Percentiles rank a stretch among this genome's conserved stretches.
Conservation (phyloP, 2,329 filamentous ascomycete species). For the Helminthosporium solani region DNA sequence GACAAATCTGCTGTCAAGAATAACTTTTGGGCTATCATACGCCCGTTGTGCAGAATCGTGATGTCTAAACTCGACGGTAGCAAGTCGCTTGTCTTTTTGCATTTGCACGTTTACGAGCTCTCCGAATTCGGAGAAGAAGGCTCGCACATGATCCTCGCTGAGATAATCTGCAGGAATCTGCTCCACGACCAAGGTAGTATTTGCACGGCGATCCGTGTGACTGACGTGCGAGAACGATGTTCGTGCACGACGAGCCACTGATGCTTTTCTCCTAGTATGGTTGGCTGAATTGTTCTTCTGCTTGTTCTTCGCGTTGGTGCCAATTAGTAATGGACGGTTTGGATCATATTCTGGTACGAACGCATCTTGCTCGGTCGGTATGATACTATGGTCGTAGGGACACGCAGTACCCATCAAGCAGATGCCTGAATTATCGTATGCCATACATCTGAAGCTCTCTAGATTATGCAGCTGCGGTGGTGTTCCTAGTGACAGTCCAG, state of each 20-base stretch:
- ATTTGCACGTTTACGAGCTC: conserved; percentile 63
- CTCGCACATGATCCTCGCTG: conserved; percentile 62
- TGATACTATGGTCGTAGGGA: conserved; percentile 54
- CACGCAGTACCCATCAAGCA: conserved; percentile 68
- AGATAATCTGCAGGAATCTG: conserved; percentile 74
- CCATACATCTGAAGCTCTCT: conserved; percentile 59
- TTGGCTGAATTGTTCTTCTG: background rate
- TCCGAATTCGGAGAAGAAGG: conserved; percentile 74
- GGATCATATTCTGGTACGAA: conserved; percentile 58
- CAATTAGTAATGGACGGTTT: conserved; percentile 50
- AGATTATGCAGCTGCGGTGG: background rate
- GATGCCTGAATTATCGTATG: conserved; percentile 72
- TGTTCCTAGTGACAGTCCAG: background rate
- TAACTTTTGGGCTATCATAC: conserved; percentile 73
- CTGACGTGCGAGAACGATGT: conserved; percentile 64
- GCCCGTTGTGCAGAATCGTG: conserved; percentile 69
- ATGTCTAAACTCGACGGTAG: conserved; percentile 67
- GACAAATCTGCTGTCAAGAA: conserved; percentile 84
- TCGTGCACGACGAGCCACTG: conserved; percentile 26
- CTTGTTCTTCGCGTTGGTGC: background rate
- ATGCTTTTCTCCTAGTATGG: conserved; percentile 19
- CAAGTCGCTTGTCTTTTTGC: conserved; percentile 65
- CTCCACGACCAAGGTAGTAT: conserved; percentile 72
- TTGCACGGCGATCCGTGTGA: conserved; percentile 63
- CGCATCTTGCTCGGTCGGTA: conserved; percentile 5